phyloP scores from a whole-genome alignment of 2,329 filamentous ascomycete species.

The Arachnomyces sp. region DNA sequence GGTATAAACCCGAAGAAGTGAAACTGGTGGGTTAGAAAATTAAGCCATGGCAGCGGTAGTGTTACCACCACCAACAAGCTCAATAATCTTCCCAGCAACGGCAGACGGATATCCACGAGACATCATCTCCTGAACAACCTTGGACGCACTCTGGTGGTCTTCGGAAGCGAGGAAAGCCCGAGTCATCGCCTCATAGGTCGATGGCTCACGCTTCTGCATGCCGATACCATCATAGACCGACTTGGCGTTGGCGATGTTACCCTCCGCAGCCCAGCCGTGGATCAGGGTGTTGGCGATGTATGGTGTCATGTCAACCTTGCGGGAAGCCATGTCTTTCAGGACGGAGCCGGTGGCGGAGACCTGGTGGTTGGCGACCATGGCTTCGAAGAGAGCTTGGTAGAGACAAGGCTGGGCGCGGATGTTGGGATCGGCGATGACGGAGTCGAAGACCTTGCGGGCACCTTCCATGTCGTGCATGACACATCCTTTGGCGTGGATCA shows the following conservation, averaged over 20 bases:
- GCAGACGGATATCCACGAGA: constrained; percentile 83
- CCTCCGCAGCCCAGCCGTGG: constrained; percentile 85
- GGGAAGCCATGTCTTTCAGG: constrained; percentile 65
- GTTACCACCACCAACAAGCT: constrained; percentile 59
- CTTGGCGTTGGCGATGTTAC: constrained; percentile 70
- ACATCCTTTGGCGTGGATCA: constrained; percentile 94
- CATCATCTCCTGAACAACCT: constrained; percentile 82
- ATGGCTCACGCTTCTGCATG: constrained; percentile 77
- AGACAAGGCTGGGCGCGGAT: constrained; percentile 73
- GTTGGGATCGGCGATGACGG: constrained; percentile 60
- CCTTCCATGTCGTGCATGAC: constrained; percentile 85
- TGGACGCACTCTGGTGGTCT: constrained; percentile 66
- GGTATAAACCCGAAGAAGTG: not conserved
- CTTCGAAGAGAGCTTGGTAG: constrained; percentile 94
- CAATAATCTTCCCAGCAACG: constrained; percentile 87
- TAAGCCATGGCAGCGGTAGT: constrained; percentile 18
- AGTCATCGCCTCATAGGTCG: constrained; percentile 98
- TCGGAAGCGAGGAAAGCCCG: constrained; percentile 81
- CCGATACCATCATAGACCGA: constrained; percentile 73
- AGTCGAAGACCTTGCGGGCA: constrained; percentile 74
- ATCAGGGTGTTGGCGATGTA: constrained; percentile 99
- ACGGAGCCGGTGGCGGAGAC: constrained; percentile 69
- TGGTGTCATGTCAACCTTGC: constrained; percentile 76
- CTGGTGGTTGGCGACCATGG: constrained; percentile 89
- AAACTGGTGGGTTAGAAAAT: constrained; percentile 2